These are phyloP conservation scores for Myrmaecium sp. DNA, from an alignment of 2,329 filamentous ascomycete species.

Conservation along the genomic window DNA sequence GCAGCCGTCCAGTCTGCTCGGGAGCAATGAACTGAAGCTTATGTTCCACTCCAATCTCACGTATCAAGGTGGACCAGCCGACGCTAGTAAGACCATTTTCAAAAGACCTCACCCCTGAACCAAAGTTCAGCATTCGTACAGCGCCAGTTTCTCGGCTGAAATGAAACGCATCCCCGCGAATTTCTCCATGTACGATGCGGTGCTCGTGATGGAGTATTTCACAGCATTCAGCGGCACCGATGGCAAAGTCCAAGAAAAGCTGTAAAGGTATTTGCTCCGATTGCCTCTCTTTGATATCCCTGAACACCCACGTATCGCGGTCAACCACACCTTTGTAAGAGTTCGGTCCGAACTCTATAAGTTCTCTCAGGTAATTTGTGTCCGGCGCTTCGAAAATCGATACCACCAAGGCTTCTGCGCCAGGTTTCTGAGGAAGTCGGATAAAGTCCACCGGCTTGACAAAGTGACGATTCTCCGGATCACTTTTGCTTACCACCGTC, in stretches of 20 bases:
- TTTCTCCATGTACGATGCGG: slow-evolving; percentile 76
- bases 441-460: slow-evolving; percentile 67
- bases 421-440: slow-evolving; percentile 48
- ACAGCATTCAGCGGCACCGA: slow-evolving; percentile 70
- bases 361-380: slow-evolving; percentile 49
- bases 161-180: slow-evolving; percentile 81
- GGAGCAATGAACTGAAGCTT: slow-evolving; percentile 87
- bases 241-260: slow-evolving; percentile 76
- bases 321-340: slow-evolving; percentile 17
- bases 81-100: slow-evolving; percentile 74
- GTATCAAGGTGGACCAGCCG: slow-evolving; percentile 71
- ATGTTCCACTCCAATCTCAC: slow-evolving; percentile 70
- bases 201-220: slow-evolving; percentile 85
- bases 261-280: slow-evolving; percentile 50
- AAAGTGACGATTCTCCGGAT: slow-evolving; percentile 60
- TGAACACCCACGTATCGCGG: slow-evolving; percentile 7
- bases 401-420: slow-evolving; percentile 59
- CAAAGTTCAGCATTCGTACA: slow-evolving; percentile 71
- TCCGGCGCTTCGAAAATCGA: slow-evolving; percentile 70
- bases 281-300: slow-evolving; percentile 4
- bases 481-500: slow-evolving; percentile 50
- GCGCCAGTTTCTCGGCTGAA: slow-evolving; percentile 53
- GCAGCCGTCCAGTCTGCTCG: slow-evolving; percentile 85
- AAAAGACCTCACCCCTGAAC: slow-evolving; percentile 72
- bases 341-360: slow-evolving; percentile 60